These are phyloP conservation scores for Begonia loranthoides DNA, from an alignment of 306 rosid genomes.

Conservation along the genomic window DNA sequence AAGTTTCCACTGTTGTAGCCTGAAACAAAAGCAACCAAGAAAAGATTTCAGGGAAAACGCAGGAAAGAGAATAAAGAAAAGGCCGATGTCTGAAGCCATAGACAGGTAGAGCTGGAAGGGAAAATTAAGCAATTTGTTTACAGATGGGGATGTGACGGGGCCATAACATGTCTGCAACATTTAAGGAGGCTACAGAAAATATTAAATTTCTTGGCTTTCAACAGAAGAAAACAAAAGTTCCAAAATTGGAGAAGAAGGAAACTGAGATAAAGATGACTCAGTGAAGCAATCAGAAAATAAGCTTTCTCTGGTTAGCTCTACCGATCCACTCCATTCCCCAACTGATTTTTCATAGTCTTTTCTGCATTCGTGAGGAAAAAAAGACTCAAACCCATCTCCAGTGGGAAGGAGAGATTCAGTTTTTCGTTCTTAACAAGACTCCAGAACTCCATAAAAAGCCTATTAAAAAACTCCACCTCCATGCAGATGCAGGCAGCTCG, in stretches of 20 bases:
- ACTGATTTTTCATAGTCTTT: background rate
- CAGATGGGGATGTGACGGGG: conserved; percentile 10
- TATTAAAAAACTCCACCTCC: background rate
- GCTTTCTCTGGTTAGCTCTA: conserved; percentile 3
- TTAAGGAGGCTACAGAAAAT: conserved; percentile 10
- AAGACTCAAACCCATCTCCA: too few species aligned
- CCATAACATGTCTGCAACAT: conserved; percentile 12
- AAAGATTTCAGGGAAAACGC: conserved; percentile 1
- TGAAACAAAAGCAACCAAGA: conserved; percentile 15
- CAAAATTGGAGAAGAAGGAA: conserved; percentile 13
- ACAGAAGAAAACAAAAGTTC: conserved; percentile 1
- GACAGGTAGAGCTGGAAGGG: background rate
- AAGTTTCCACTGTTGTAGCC: conserved; percentile 39
- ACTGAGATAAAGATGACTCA: conserved; percentile 12
- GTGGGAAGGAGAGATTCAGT: too few species aligned
- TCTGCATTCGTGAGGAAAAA: background rate
- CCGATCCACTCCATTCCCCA: background rate
- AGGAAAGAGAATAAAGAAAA: background rate
- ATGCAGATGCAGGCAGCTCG: background rate
- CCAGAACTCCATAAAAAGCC: background rate
- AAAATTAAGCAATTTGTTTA: background rate
- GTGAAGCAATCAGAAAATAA: conserved; percentile 22
- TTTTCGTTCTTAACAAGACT: too few species aligned
- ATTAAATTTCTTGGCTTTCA: conserved; percentile 10
- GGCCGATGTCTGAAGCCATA: background rate